These are phyloP conservation scores for Grigorovia jiainica DNA, from an alignment of 805 yeast genomes.

Conservation along the genomic window DNA sequence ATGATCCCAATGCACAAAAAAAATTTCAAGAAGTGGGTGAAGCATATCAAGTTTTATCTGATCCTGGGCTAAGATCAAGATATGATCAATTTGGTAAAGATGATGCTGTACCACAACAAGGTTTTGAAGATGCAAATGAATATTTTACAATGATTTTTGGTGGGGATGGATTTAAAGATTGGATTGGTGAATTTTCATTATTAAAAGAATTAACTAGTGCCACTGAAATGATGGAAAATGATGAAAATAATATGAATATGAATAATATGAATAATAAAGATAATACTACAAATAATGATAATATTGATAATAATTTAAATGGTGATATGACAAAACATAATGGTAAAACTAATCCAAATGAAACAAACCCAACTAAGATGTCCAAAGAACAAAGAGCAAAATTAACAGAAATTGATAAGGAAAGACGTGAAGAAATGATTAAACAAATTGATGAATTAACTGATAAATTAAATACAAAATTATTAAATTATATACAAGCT, in stretches of 20 bases:
- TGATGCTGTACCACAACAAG: constrained; percentile 56
- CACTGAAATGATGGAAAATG: constrained; percentile 37
- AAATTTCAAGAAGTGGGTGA: constrained; percentile 67
- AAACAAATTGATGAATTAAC: constrained; percentile 44
- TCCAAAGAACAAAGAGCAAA: constrained; percentile 41
- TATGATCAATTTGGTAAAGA: constrained; percentile 86
- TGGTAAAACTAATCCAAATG: constrained; percentile 23
- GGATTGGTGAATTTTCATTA: constrained; percentile 71
- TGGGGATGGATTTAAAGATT: constrained; percentile 66
- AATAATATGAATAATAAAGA: constrained; percentile 8
- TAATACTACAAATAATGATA: constrained; percentile 8
- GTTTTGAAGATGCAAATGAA: constrained; percentile 79
- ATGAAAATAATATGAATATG: constrained; percentile 17
- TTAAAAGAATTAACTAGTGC: constrained; percentile 52
- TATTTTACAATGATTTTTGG: constrained; percentile 79
- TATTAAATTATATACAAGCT: constrained; percentile 38
- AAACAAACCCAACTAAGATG: constrained; percentile 16
- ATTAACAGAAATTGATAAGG: constrained; percentile 40
- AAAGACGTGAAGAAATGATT: constrained; percentile 42
- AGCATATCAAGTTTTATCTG: constrained; percentile 75
- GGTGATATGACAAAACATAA: constrained; percentile 28
- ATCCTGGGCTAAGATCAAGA: constrained; percentile 52
- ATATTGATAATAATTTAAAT: constrained; percentile 6
- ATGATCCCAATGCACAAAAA: constrained; percentile 80
- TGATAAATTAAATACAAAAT: constrained; percentile 36